A percentile compares a stretch with the other conserved stretches of the same genome.
phyloP scores from a whole-genome alignment of 2,329 filamentous ascomycete genomes.

The Colletotrichum tofieldiae region DNA sequence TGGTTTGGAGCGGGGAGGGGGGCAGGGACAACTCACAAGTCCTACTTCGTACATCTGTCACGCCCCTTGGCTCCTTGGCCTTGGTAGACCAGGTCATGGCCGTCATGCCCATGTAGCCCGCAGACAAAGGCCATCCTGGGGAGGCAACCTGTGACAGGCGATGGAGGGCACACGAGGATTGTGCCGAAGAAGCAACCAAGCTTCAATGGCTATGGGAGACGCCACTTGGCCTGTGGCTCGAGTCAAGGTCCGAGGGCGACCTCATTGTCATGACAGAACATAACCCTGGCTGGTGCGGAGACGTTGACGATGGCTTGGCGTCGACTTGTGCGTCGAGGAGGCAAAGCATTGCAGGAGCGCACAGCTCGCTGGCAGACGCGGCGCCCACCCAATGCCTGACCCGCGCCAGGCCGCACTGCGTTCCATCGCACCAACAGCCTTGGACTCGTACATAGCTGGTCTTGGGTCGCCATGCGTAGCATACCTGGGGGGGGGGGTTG shows the following conservation, averaged over 20 bases:
- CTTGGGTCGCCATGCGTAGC: slow-evolving; percentile 13
- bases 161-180: slow-evolving; percentile 4
- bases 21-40: slow-evolving; percentile 18
- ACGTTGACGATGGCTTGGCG: slow-evolving; percentile 16
- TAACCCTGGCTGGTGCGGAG: slow-evolving; percentile 13
- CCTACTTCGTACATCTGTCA: neutral
- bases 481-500: neutral
- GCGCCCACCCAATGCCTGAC: slow-evolving; percentile 20
- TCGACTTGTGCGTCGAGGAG: slow-evolving; percentile 10
- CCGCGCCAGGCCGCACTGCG: slow-evolving; percentile 14
- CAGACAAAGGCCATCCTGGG: slow-evolving; percentile 5
- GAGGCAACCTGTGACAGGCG: slow-evolving; percentile 13
- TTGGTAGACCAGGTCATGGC: slow-evolving; percentile 2
- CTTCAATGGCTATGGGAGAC: slow-evolving; percentile 3
- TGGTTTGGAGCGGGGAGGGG: slow-evolving; percentile 1
- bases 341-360: neutral
- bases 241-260: slow-evolving; percentile 22
- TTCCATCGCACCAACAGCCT: slow-evolving; percentile 5
- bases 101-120: neutral
- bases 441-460: neutral
- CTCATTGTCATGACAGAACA: slow-evolving; percentile 24
- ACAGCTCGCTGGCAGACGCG: slow-evolving; percentile 9
- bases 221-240: slow-evolving; percentile 8
- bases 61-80: neutral
- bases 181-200: neutral